These are phyloP conservation scores for Yamadazyma atmosphaerica DNA, from an alignment of 1,139 yeast species.

Conservation along the genomic window DNA sequence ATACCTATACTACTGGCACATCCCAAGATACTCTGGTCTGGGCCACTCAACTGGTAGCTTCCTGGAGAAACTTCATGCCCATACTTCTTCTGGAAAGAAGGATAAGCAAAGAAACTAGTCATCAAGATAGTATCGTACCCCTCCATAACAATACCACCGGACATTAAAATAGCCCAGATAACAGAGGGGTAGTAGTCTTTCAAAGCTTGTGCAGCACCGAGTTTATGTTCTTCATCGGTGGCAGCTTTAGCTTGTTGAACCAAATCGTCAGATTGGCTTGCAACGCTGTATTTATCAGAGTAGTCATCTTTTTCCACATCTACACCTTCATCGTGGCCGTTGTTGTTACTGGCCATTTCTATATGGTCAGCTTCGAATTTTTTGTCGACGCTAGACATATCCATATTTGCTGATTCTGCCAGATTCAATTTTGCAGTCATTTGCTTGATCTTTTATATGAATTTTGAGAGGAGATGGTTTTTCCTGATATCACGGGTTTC, in stretches of 20 bases:
- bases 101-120: constrained; percentile 40
- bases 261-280: constrained; percentile 2
- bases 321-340: constrained; percentile 5
- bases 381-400: background rate
- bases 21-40: constrained; percentile 45
- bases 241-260: constrained; percentile 17
- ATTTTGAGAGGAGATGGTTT: background rate
- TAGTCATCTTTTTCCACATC: constrained; percentile 5
- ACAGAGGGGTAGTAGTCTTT: constrained; percentile 32
- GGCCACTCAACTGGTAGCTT: constrained; percentile 34
- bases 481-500: background rate
- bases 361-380: constrained; percentile 7
- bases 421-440: constrained; percentile 1
- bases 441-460: background rate
- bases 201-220: constrained; percentile 18
- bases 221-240: constrained; percentile 18
- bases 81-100: constrained; percentile 37
- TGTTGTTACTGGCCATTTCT: constrained; percentile 4
- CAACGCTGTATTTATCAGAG: background rate
- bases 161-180: constrained; percentile 44
- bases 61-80: constrained; percentile 34
- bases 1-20: constrained; percentile 37
- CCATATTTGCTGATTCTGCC: background rate
- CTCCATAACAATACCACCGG: constrained; percentile 45
- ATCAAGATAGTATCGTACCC: constrained; percentile 47